Evolutionary conservation across 2,329 filamentous ascomycete genomes (phyloP).

Genomic region (Fusarium ambrosium): DNA sequence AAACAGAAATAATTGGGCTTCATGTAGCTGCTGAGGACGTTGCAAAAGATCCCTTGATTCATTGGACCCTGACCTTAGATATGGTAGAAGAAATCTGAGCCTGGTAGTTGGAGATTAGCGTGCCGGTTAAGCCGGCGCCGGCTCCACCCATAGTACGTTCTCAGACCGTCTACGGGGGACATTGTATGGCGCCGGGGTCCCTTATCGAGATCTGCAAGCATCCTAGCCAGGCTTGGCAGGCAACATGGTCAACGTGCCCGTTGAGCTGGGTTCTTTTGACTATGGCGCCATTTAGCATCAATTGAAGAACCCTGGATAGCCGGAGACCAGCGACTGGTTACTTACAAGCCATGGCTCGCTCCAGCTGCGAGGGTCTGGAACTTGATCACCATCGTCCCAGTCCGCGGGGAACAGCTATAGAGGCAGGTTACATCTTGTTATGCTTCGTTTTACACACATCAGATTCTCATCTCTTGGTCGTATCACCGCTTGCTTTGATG

Average conservation of each 20-base stretch:
- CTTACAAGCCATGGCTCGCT: background rate
- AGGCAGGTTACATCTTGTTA: background rate
- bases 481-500: too few relatives aligned
- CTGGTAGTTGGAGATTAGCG: background rate
- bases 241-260: background rate
- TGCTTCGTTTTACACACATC: background rate
- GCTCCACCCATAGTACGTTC: background rate
- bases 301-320: background rate
- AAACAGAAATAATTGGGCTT: background rate
- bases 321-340: background rate
- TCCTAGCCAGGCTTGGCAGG: background rate
- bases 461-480: background rate
- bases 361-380: background rate
- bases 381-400: background rate
- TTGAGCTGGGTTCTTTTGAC: background rate
- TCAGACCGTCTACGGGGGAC: background rate
- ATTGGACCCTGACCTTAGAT: background rate
- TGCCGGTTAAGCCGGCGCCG: background rate
- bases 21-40: background rate
- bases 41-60: background rate
- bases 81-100: background rate
- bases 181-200: background rate
- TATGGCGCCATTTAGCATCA: background rate
- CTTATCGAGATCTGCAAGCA: background rate
- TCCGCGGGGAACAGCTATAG: background rate